These are phyloP conservation scores for Aristolochia fimbriata DNA, from an alignment of 164 flowering plant species.

Conservation along the genomic window DNA sequence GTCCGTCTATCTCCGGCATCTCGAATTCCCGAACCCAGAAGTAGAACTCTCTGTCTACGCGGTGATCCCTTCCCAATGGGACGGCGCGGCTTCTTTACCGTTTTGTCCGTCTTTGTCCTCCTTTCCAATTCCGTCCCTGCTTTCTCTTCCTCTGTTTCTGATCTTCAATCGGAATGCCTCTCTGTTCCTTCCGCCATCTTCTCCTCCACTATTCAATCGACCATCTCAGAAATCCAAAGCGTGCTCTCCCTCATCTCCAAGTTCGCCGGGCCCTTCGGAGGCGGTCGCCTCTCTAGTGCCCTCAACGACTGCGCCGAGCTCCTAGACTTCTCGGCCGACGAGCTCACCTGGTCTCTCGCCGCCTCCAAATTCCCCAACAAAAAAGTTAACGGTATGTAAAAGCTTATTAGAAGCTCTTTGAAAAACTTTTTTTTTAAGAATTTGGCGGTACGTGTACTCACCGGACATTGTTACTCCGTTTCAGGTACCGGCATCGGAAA, in stretches of 20 bases:
- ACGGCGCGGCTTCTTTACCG: neutral
- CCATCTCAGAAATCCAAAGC: constrained; percentile 25
- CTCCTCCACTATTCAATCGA: constrained; percentile 26
- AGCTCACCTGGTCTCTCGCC: constrained; percentile 44
- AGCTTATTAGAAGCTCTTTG: too few relatives aligned
- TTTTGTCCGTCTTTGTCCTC: neutral
- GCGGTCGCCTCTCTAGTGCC: constrained; percentile 53
- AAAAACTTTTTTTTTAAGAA: too few relatives aligned
- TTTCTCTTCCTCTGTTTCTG: constrained; percentile 2
- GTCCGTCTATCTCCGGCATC: too few relatives aligned
- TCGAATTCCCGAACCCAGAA: too few relatives aligned
- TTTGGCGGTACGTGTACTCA: neutral
- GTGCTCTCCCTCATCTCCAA: constrained; percentile 35
- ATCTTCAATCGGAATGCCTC: constrained; percentile 21
- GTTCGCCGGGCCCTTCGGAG: constrained; percentile 25
- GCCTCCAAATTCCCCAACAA: constrained; percentile 33
- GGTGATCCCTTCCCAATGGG: neutral
- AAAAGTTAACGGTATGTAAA: constrained; percentile 8
- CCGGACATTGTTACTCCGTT: neutral
- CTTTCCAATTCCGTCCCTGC: neutral
- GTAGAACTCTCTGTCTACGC: too few relatives aligned
- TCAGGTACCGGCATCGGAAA: constrained; percentile 30
- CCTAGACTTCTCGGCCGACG: constrained; percentile 60
- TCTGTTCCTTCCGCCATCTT: constrained; percentile 31
- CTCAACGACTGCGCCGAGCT: constrained; percentile 73